Evolutionary conservation across 495 filamentous ascomycete species (phyloP).

Genomic region (Tricharina praecox): DNA sequence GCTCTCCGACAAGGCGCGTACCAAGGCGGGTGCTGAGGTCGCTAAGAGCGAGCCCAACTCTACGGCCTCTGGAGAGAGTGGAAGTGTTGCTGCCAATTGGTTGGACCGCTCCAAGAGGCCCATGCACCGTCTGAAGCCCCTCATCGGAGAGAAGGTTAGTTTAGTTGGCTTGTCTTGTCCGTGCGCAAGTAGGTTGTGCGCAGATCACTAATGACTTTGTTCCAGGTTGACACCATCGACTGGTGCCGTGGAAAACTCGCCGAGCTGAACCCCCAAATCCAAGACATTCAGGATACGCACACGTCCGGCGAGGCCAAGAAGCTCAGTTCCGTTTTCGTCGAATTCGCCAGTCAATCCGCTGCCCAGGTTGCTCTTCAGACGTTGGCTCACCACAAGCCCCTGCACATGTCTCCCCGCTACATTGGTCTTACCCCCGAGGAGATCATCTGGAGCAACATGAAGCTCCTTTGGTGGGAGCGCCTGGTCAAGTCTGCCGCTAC

Average conservation of each 20-base stretch:
- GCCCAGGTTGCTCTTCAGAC: slow-evolving; percentile 78
- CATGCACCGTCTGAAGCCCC: slow-evolving; percentile 61
- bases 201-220: slow-evolving; percentile 8
- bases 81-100: slow-evolving; percentile 64
- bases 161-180: too few species aligned
- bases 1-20: slow-evolving; percentile 57
- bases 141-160: slow-evolving; percentile 72
- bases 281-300: slow-evolving; percentile 58
- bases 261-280: slow-evolving; percentile 61
- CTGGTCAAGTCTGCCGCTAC: slow-evolving; percentile 55
- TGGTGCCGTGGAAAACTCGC: slow-evolving; percentile 75
- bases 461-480: slow-evolving; percentile 76
- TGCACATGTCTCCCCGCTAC: slow-evolving; percentile 84
- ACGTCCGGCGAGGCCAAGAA: slow-evolving; percentile 47
- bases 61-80: slow-evolving; percentile 46
- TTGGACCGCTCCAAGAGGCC: slow-evolving; percentile 66
- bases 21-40: slow-evolving; percentile 44
- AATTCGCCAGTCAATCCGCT: slow-evolving; percentile 64
- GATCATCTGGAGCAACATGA: slow-evolving; percentile 75
- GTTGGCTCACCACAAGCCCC: slow-evolving; percentile 69
- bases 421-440: slow-evolving; percentile 74
- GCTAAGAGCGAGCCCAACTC: slow-evolving; percentile 29
- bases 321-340: slow-evolving; percentile 67
- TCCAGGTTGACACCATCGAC: slow-evolving; percentile 72
- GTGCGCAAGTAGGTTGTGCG: neutral